Conservation (phyloP, 78 protist species). For the Creolimax fragrantissima region DNA sequence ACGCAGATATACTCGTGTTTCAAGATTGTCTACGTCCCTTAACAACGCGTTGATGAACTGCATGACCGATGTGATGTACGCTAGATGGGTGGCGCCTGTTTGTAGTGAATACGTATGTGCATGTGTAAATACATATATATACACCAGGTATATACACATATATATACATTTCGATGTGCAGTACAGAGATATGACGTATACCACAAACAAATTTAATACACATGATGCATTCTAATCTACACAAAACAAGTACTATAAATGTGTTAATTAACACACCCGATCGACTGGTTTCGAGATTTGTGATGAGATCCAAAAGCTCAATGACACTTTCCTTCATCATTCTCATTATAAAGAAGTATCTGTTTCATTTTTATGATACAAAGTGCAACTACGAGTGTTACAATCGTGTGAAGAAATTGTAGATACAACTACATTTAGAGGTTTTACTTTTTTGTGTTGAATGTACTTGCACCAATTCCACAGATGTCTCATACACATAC, state of each 20-base stretch:
- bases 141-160: background rate
- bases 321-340: background rate
- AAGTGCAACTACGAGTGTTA: no score
- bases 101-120: background rate
- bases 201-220: no score
- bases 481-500: no score
- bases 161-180: background rate
- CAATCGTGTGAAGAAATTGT: no score
- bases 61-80: background rate
- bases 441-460: no score
- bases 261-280: no score
- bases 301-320: background rate
- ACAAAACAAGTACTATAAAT: no score
- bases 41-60: slow-evolving; percentile 11
- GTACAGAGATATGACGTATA: no score
- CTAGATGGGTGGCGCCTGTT: background rate
- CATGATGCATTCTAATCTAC: no score
- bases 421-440: no score
- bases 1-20: background rate
- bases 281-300: background rate
- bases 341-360: background rate
- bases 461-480: no score
- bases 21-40: background rate
- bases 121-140: background rate
- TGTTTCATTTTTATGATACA: no score